Base-by-base conservation (phyloP, 192 early-diverging fungal species). In the Gonapodya prolifera region DNA sequence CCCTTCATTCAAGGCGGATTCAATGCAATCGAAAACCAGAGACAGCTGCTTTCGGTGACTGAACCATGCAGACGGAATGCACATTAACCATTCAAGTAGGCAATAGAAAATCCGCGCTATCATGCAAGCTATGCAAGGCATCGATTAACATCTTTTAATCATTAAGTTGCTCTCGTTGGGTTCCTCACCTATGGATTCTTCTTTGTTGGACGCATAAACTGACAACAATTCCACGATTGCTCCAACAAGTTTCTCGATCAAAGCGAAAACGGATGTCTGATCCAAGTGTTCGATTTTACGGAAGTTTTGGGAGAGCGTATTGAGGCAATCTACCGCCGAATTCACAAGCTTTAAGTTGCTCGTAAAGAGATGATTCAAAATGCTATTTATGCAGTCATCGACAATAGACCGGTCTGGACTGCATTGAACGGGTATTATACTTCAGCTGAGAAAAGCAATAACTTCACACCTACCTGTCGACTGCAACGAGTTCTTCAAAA, bases 31-130 rank as follows among this genome's bases (percentile, higher is more conserved):
- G 84, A 91, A 92, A 8, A 93, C 84, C 16, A 90, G 78, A 33
- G 83, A 84, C 17, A 88, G 85, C 8, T 92, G 83, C 32, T 92
- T 90, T 0, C 89, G 88, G 32, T 85, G 85, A 0, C 85, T 84
- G 76, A 94, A 83, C 1, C 92, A 75, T 30, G 85, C 85, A 16
- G 86, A 78, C 1, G 91, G 87, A 30, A 89, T 81, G 0, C 83
- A 83, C 89, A 94, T 92, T n/a, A 94, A 36, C 94, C 93, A 95
- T 34, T 91, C 88, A 0, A 87, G 79, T 2, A 94, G 75, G 76
- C 92, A 91, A 30, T 86, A 85, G 36, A 94, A 89, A 18, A 94
- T 80, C 23, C 86, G 81, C 0, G 89, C 84, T n/a, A 93, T 84
- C 31, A 91, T 89, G 13, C 81, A 75, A 1, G 85, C 89, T 83